phyloP scores from a whole-genome alignment of 306 rosid species.

The Vicia villosa region DNA sequence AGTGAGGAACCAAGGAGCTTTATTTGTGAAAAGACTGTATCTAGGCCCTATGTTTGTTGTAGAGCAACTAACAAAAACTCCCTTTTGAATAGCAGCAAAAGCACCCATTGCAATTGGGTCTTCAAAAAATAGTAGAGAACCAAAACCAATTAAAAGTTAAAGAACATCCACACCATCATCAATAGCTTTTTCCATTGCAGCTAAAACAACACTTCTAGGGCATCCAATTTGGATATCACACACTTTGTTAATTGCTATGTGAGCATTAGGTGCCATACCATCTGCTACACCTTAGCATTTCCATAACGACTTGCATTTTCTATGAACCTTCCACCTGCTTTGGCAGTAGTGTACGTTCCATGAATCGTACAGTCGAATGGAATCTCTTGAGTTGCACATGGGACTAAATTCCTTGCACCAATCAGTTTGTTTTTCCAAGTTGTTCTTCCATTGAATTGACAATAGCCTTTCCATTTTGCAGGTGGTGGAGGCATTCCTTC shows the following conservation, averaged over 20 bases:
- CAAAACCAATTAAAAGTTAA: slow-evolving; percentile 66
- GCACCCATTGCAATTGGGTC: slow-evolving; percentile 55
- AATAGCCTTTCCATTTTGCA: slow-evolving; percentile 70
- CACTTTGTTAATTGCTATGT: too few species aligned
- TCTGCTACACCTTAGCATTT: too few species aligned
- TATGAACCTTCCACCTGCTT: too few species aligned
- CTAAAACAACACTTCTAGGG: slow-evolving; percentile 42
- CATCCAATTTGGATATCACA: slow-evolving; percentile 9
- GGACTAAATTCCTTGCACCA: too few species aligned
- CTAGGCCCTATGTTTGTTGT: slow-evolving; percentile 58
- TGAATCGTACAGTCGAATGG: too few species aligned
- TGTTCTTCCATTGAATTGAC: slow-evolving; percentile 60
- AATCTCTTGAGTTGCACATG: too few species aligned
- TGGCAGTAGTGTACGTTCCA: too few species aligned
- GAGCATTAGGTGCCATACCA: too few species aligned
- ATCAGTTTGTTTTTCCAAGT: too few species aligned
- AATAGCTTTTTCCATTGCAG: slow-evolving; percentile 52
- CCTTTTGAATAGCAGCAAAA: slow-evolving; percentile 56
- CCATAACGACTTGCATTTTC: too few species aligned
- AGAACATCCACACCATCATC: slow-evolving; percentile 72
- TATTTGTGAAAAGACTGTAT: slow-evolving; percentile 46
- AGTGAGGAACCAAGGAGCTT: slow-evolving; percentile 72
- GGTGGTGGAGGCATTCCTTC: slow-evolving; percentile 67
- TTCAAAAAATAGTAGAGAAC: too few species aligned
- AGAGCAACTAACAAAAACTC: too few species aligned